phyloP scores from a whole-genome alignment of 106 monocot species.

The Apostasia ramifera region DNA sequence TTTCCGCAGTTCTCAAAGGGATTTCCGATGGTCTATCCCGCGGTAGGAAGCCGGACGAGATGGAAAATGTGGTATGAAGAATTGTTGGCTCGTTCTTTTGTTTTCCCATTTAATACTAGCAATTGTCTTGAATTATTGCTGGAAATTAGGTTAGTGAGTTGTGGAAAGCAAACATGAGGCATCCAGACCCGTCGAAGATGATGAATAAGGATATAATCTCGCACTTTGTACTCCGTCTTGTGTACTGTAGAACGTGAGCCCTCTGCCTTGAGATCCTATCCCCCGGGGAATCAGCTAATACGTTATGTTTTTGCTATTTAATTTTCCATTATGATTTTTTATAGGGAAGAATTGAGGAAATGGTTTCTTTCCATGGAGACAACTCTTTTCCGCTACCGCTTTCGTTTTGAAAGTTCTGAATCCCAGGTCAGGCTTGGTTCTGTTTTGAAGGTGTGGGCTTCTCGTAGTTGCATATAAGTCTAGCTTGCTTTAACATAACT shows the following conservation, averaged over 20 bases:
- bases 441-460: background rate
- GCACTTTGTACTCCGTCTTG: slow-evolving; percentile 91
- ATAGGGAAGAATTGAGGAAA: slow-evolving; percentile 75
- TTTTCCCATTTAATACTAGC: background rate
- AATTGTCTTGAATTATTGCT: background rate
- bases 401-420: slow-evolving; percentile 51
- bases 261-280: background rate
- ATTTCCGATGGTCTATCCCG: slow-evolving; percentile 89
- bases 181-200: slow-evolving; percentile 40
- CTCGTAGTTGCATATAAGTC: background rate
- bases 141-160: slow-evolving; percentile 47
- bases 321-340: background rate
- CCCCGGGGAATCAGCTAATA: background rate
- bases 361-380: slow-evolving; percentile 96
- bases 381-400: slow-evolving; percentile 66
- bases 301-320: background rate
- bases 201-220: slow-evolving; percentile 85
- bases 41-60: slow-evolving; percentile 81
- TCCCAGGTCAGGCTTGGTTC: slow-evolving; percentile 43
- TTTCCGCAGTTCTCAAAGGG: slow-evolving; percentile 60
- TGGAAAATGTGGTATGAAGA: slow-evolving; percentile 70
- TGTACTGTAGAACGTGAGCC: slow-evolving; percentile 77
- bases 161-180: slow-evolving; percentile 72
- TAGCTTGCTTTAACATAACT: background rate
- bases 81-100: background rate